phyloP scores from a whole-genome alignment of 2,329 filamentous ascomycete species.

The Pyricularia sp. region DNA sequence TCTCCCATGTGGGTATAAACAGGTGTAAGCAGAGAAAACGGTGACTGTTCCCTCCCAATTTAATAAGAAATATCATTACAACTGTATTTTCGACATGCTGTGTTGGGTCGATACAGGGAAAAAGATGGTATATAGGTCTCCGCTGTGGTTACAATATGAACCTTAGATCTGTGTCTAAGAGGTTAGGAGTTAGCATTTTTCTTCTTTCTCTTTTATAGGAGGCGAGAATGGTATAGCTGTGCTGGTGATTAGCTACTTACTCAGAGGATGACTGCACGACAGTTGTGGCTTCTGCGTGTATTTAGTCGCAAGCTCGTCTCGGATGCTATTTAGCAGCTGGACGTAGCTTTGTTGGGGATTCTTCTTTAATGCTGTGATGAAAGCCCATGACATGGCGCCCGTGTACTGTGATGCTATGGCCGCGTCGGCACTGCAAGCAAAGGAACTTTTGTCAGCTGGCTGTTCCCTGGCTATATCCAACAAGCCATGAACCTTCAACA shows the following conservation, averaged over 20 bases:
- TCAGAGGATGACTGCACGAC: slow-evolving; percentile 90
- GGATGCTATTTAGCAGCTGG: slow-evolving; percentile 88
- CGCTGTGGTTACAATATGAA: slow-evolving; percentile 42
- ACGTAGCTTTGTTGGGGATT: slow-evolving; percentile 98
- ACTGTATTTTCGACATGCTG: not conserved
- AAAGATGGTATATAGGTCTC: not conserved
- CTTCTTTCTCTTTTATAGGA: not conserved
- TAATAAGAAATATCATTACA: slow-evolving; percentile 3
- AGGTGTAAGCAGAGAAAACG: not conserved
- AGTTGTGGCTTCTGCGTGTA: slow-evolving; percentile 94
- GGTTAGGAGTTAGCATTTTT: not conserved
- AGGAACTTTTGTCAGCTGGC: not conserved
- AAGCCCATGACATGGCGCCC: slow-evolving; percentile 97
- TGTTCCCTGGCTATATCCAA: not conserved
- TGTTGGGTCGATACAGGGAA: not conserved
- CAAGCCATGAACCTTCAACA: not conserved
- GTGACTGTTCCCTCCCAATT: not conserved
- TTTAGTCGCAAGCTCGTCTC: slow-evolving; percentile 75
- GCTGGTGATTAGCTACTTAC: slow-evolving; percentile 38
- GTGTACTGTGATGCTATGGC: slow-evolving; percentile 82
- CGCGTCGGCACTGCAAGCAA: slow-evolving; percentile 64
- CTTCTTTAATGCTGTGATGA: slow-evolving; percentile 85
- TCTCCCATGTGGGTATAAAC: not conserved
- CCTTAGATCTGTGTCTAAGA: slow-evolving; percentile 48
- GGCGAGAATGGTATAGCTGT: not conserved